phyloP scores from a whole-genome alignment of 2,329 filamentous ascomycete genomes.

The Cladorrhinum sp. region DNA sequence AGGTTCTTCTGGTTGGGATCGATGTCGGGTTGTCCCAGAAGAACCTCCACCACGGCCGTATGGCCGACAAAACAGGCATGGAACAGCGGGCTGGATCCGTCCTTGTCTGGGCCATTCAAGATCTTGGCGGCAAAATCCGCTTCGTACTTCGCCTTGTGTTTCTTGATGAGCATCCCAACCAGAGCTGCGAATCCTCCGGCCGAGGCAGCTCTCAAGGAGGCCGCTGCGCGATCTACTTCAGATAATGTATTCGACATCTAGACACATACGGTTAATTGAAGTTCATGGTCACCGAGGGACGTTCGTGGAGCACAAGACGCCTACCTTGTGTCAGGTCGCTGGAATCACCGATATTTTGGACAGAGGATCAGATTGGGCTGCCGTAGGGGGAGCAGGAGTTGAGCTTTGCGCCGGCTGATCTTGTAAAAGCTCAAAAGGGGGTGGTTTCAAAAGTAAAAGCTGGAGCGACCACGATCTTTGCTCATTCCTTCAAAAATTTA shows the following conservation, averaged over 20 bases:
- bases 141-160: neutral
- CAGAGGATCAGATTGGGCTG: neutral
- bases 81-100: neutral
- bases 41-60: neutral
- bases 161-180: neutral
- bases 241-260: neutral
- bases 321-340: neutral
- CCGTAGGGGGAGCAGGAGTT: too few species aligned
- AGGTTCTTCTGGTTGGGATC: neutral
- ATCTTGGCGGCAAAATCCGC: neutral
- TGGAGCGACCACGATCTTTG: neutral
- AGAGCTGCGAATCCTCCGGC: neutral
- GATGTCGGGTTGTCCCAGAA: neutral
- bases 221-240: neutral
- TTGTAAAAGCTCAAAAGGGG: too few species aligned
- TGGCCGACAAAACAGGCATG: neutral
- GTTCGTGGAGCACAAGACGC: neutral
- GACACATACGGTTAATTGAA: neutral
- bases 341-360: neutral
- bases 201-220: neutral
- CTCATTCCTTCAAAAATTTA: too few species aligned
- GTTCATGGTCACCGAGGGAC: neutral
- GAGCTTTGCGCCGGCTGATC: too few species aligned
- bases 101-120: neutral
- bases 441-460: too few species aligned